phyloP scores from a whole-genome alignment of 1,139 yeast species.

The Candida sp. region DNA sequence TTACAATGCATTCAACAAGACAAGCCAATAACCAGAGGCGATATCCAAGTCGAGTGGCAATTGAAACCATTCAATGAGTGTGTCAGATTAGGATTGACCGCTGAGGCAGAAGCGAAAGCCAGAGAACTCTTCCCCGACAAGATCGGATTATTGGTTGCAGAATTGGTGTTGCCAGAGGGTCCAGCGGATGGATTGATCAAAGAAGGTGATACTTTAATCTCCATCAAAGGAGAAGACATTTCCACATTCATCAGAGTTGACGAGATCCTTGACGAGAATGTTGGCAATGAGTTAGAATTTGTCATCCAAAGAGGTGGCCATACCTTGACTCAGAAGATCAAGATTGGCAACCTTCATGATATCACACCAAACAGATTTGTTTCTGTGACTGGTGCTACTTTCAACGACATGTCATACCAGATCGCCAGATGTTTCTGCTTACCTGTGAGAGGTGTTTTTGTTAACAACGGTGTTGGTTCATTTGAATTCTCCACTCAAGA shows the following conservation, averaged over 20 bases:
- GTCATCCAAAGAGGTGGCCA: constrained; percentile 78
- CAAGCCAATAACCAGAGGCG: constrained; percentile 70
- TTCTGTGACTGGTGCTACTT: constrained; percentile 85
- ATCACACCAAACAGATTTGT: constrained; percentile 85
- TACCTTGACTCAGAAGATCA: constrained; percentile 52
- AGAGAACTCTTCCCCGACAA: constrained; percentile 73
- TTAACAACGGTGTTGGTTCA: constrained; percentile 80
- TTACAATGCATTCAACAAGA: constrained; percentile 68
- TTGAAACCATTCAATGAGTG: constrained; percentile 92
- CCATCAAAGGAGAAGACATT: constrained; percentile 69
- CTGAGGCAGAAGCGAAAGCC: constrained; percentile 73
- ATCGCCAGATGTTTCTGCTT: constrained; percentile 85
- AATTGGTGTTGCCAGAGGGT: constrained; percentile 83
- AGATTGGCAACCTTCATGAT: constrained; percentile 75
- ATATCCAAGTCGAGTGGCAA: constrained; percentile 91
- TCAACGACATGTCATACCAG: constrained; percentile 86
- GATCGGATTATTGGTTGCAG: constrained; percentile 86
- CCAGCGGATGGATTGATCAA: constrained; percentile 77
- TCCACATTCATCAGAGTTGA: constrained; percentile 83
- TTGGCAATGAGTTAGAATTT: constrained; percentile 62
- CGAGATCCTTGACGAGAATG: constrained; percentile 74
- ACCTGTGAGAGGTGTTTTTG: constrained; percentile 84
- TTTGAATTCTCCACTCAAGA: constrained; percentile 68
- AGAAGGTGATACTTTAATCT: constrained; percentile 86
- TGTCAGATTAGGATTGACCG: constrained; percentile 80